phyloP scores from a whole-genome alignment of 179 eudicot genomes.

The Sideroxylon spinosum region DNA sequence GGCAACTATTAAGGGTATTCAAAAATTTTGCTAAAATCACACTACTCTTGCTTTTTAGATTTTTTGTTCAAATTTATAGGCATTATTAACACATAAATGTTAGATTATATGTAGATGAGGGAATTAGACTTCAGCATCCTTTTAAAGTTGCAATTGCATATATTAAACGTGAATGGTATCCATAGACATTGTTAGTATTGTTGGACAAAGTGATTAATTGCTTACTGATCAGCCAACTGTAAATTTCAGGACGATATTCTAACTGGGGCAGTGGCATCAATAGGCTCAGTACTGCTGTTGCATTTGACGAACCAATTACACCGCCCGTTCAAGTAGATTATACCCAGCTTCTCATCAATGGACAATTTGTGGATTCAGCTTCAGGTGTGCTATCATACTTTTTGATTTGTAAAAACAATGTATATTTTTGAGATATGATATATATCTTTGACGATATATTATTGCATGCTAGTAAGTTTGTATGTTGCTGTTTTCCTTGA shows the following conservation, averaged over 20 bases:
- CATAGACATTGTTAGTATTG: neutral
- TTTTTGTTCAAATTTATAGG: neutral
- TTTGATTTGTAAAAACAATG: neutral
- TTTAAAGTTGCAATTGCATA: too few relatives aligned
- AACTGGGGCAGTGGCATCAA: slow-evolving; percentile 22
- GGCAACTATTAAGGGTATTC: too few relatives aligned
- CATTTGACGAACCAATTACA: slow-evolving; percentile 25
- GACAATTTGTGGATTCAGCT: slow-evolving; percentile 30
- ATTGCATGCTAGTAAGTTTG: too few relatives aligned
- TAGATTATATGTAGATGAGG: neutral
- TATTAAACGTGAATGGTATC: neutral
- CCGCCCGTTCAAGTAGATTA: slow-evolving; percentile 24
- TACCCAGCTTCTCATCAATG: slow-evolving; percentile 31
- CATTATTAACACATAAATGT: neutral
- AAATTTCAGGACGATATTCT: slow-evolving; percentile 33
- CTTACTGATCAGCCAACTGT: neutral
- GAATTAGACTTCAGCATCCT: neutral
- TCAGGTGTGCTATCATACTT: slow-evolving; percentile 16
- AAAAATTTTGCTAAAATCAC: too few relatives aligned
- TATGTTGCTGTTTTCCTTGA: neutral
- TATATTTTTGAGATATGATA: neutral
- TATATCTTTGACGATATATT: too few relatives aligned
- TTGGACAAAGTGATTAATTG: neutral
- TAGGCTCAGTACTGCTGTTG: slow-evolving; percentile 26
- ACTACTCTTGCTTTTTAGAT: too few relatives aligned